A percentile compares a stretch with the other conserved stretches of the same genome.
Conservation (phyloP, 1,284 basidiomycete genomes). For the Tylopilus sp. region DNA sequence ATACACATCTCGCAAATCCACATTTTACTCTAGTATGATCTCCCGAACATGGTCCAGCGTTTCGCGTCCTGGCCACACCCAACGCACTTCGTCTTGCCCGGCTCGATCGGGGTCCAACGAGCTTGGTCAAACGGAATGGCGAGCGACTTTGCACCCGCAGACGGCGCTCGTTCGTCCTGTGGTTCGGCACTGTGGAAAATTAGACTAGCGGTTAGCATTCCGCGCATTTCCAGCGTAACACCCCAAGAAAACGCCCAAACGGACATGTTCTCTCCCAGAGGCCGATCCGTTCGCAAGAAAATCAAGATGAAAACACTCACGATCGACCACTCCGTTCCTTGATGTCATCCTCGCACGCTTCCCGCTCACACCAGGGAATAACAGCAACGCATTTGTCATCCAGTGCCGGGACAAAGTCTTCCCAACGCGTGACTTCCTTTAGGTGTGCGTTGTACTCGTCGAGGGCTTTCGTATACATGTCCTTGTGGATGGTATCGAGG, state of each 20-base stretch:
- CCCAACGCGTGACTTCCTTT: slow-evolving; percentile 80
- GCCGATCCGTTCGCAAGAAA: slow-evolving; percentile 1
- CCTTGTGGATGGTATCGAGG: slow-evolving; percentile 82
- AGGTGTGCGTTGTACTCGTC: slow-evolving; percentile 71
- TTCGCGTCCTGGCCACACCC: slow-evolving; percentile 83
- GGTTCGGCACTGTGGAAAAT: slow-evolving; percentile 60
- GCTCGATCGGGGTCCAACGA: slow-evolving; percentile 70
- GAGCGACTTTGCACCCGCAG: slow-evolving; percentile 96
- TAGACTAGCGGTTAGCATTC: slow-evolving; percentile 8
- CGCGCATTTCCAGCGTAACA: not conserved
- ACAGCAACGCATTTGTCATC: slow-evolving; percentile 87
- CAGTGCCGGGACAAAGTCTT: slow-evolving; percentile 84
- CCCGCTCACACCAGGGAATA: slow-evolving; percentile 95
- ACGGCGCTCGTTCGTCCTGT: slow-evolving; percentile 90
- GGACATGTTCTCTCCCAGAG: not conserved
- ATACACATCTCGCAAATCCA: not conserved
- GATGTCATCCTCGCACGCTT: slow-evolving; percentile 95
- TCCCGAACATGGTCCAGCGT: slow-evolving; percentile 88
- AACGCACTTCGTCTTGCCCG: slow-evolving; percentile 79
- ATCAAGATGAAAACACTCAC: slow-evolving; percentile 48
- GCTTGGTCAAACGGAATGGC: slow-evolving; percentile 95
- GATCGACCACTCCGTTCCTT: slow-evolving; percentile 87
- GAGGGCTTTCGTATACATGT: slow-evolving; percentile 84
- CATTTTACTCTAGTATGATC: slow-evolving; percentile 53
- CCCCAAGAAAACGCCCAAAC: not conserved